A percentile compares a stretch with the other conserved stretches of the same genome.
Conservation (phyloP, 371 early-diverging fungal genomes). For the Paraphysoderma sedebokerense region DNA sequence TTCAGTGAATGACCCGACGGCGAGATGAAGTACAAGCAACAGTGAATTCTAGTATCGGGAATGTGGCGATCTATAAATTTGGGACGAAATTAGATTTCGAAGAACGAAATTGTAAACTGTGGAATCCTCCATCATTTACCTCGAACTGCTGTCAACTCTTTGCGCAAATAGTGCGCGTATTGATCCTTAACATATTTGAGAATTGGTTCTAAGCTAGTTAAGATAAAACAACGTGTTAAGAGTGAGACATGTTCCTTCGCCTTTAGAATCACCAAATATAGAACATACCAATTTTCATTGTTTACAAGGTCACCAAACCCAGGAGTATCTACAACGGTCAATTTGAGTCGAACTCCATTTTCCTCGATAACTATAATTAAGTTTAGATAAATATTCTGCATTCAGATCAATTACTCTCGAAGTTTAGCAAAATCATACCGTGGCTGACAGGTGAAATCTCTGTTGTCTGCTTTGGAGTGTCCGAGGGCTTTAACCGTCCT, state of each 20-base stretch:
- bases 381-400: no score
- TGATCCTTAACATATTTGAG: slow-evolving; percentile 85
- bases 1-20: slow-evolving; percentile 59
- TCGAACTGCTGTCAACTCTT: slow-evolving; percentile 66
- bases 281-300: slow-evolving; percentile 60
- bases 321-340: slow-evolving; percentile 71
- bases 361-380: slow-evolving; percentile 59
- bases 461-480: slow-evolving; percentile 60
- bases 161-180: slow-evolving; percentile 72
- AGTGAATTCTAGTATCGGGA: slow-evolving; percentile 68
- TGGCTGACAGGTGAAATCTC: slow-evolving; percentile 71
- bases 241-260: not conserved
- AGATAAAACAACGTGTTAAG: not conserved
- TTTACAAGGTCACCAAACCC: slow-evolving; percentile 70
- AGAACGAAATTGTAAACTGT: no score
- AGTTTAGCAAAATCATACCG: no score
- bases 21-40: slow-evolving; percentile 57
- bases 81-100: no score
- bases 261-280: not conserved
- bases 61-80: slow-evolving; percentile 71
- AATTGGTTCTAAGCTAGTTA: slow-evolving; percentile 62
- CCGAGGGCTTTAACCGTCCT: slow-evolving; percentile 51
- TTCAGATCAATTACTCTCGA: not conserved
- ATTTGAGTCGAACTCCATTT: slow-evolving; percentile 61
- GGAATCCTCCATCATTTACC: no score